These are phyloP conservation scores for Kodamaea anthophila DNA, from an alignment of 1,139 yeast species.

Conservation along the genomic window DNA sequence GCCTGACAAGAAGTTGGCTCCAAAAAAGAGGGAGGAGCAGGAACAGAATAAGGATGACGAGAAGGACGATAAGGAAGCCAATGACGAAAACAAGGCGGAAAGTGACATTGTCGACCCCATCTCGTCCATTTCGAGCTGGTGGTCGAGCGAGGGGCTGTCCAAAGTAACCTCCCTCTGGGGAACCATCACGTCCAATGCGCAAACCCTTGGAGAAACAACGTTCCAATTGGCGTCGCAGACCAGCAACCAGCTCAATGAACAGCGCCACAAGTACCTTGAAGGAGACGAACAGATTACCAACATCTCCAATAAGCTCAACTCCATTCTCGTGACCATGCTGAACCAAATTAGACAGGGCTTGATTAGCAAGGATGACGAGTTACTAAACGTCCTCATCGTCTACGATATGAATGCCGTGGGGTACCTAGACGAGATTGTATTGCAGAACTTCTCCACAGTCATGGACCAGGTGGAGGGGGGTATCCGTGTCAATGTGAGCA, in stretches of 20 bases:
- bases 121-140: constrained; percentile 72
- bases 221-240: constrained; percentile 40
- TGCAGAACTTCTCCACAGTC: constrained; percentile 70
- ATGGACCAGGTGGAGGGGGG: constrained; percentile 93
- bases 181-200: constrained; percentile 42
- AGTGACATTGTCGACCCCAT: constrained; percentile 50
- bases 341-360: constrained; percentile 52
- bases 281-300: constrained; percentile 26
- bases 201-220: constrained; percentile 35
- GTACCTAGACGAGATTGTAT: constrained; percentile 57
- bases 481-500: constrained; percentile 52
- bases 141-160: constrained; percentile 68
- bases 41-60: constrained; percentile 1
- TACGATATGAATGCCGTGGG: constrained; percentile 76
- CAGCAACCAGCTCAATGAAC: constrained; percentile 38
- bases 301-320: constrained; percentile 30
- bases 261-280: constrained; percentile 33
- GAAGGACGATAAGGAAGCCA: constrained; percentile 2
- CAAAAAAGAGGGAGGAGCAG: constrained; percentile 18
- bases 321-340: constrained; percentile 32
- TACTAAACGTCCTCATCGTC: constrained; percentile 45
- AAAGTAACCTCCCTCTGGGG: constrained; percentile 72
- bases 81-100: constrained; percentile 5
- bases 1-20: constrained; percentile 20
- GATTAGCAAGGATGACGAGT: constrained; percentile 59